Evolutionary conservation across 345 rosid species (phyloP).

Genomic region (Eucalyptus rudis): DNA sequence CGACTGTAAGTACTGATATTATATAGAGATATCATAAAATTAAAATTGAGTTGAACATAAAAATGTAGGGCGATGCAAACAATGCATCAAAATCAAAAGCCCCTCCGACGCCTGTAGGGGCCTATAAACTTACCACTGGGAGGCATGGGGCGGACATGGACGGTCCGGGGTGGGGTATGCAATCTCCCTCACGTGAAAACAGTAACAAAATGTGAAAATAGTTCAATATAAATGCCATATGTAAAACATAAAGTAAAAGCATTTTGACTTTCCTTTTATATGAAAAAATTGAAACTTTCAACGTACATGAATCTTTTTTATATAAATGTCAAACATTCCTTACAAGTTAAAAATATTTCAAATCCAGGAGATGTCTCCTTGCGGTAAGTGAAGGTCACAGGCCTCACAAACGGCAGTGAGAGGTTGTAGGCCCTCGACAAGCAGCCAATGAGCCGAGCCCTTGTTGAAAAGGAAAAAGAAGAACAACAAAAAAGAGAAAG

Average conservation of each 20-base stretch:
- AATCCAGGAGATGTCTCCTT: neutral
- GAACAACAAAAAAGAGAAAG: accelerated
- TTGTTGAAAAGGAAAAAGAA: no score
- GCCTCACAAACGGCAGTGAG: accelerated
- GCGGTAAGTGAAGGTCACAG: accelerated
- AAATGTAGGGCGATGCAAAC: neutral
- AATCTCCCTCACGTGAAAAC: neutral
- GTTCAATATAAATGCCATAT: neutral
- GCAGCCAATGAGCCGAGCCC: accelerated
- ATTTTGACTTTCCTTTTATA: neutral
- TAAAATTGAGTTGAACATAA: neutral
- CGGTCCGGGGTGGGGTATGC: neutral
- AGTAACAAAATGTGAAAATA: neutral
- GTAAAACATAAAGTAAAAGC: neutral
- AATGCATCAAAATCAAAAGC: neutral
- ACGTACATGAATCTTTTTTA: neutral
- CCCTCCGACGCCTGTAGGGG: neutral
- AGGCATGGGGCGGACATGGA: neutral
- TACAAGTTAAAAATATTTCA: neutral
- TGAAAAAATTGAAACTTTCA: neutral
- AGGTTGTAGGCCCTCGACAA: accelerated
- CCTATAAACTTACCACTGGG: neutral
- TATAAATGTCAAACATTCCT: neutral
- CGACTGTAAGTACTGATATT: neutral
- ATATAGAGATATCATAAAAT: neutral